A percentile compares a stretch with the other conserved stretches of the same genome.
Evolutionary conservation across 192 early-diverging fungal genomes (phyloP).

Genomic region (Hyaloraphidium curvatum): DNA sequence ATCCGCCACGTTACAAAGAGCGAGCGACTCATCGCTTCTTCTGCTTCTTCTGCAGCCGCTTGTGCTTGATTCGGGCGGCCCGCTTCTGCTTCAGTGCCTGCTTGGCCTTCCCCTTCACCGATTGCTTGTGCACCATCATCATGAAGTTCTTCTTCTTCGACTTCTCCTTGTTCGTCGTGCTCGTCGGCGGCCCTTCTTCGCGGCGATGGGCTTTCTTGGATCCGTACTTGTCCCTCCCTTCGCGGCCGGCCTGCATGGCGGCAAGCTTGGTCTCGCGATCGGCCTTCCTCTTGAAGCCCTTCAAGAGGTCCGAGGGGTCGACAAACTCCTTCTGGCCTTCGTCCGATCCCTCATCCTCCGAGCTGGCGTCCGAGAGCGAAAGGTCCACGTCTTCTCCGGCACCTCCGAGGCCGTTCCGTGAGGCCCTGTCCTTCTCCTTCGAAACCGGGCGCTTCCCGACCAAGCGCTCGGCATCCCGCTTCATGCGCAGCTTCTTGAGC

Average conservation of each 20-base stretch:
- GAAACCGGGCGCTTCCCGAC: conserved; percentile 10
- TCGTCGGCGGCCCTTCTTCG: conserved; percentile 43
- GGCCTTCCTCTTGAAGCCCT: conserved; percentile 63
- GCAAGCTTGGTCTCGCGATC: conserved; percentile 81
- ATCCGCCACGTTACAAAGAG: too few relatives aligned
- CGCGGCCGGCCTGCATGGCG: conserved; percentile 71
- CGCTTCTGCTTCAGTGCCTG: too few relatives aligned
- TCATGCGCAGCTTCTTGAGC: conserved; percentile 53
- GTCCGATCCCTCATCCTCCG: conserved; percentile 20
- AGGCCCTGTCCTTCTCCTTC: too few relatives aligned
- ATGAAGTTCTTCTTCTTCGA: conserved; percentile 73
- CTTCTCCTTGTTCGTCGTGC: conserved; percentile 83
- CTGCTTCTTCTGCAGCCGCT: too few relatives aligned
- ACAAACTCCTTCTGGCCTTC: conserved; percentile 14
- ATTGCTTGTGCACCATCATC: conserved; percentile 90
- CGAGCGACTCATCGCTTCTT: too few relatives aligned
- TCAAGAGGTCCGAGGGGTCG: conserved; percentile 24
- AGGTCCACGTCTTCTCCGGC: conserved; percentile 9
- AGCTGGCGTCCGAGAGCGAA: neutral
- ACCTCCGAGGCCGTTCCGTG: too few relatives aligned
- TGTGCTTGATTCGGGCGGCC: too few relatives aligned
- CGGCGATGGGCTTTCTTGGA: conserved; percentile 77
- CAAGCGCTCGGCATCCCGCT: conserved; percentile 35
- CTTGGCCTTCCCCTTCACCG: conserved; percentile 49
- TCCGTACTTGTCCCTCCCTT: conserved; percentile 74